These are phyloP conservation scores for Lentinula raphanica DNA, from an alignment of 768 basidiomycete species.

Conservation along the genomic window DNA sequence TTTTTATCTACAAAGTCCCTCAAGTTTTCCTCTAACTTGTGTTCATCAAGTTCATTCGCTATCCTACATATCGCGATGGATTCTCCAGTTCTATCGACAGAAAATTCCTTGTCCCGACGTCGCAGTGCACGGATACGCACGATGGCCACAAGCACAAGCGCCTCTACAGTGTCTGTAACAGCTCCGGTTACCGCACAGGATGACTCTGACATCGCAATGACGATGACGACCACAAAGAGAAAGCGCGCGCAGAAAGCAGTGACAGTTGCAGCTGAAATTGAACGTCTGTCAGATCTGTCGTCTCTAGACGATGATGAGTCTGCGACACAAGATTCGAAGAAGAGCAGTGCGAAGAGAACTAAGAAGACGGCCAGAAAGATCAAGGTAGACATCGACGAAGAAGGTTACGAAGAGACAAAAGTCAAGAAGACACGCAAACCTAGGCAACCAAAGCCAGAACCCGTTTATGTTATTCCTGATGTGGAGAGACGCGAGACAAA, in stretches of 20 bases:
- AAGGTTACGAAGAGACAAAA: not conserved
- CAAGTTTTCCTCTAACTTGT: not conserved
- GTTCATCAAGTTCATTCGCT: not conserved
- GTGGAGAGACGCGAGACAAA: constrained; percentile 62
- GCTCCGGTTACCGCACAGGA: not conserved
- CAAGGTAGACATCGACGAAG: not conserved
- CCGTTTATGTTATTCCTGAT: constrained; percentile 65
- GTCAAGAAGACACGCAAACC: constrained; percentile 1
- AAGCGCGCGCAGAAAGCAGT: not conserved
- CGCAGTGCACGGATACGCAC: not conserved
- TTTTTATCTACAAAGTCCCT: not conserved
- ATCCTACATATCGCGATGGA: not conserved
- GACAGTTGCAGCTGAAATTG: not conserved
- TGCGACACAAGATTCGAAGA: not conserved
- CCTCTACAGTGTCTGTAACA: not conserved
- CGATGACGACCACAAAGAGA: not conserved
- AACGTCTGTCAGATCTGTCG: not conserved
- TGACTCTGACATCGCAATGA: not conserved
- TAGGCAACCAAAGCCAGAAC: constrained; percentile 32
- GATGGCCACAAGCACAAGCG: not conserved
- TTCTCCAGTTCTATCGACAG: not conserved
- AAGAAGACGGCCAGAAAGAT: not conserved
- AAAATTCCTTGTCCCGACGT: not conserved
- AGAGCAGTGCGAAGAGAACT: not conserved
- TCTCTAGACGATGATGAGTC: not conserved